phyloP scores from a whole-genome alignment of 257 asterid genomes.

The Schizonepeta tenuifolia region DNA sequence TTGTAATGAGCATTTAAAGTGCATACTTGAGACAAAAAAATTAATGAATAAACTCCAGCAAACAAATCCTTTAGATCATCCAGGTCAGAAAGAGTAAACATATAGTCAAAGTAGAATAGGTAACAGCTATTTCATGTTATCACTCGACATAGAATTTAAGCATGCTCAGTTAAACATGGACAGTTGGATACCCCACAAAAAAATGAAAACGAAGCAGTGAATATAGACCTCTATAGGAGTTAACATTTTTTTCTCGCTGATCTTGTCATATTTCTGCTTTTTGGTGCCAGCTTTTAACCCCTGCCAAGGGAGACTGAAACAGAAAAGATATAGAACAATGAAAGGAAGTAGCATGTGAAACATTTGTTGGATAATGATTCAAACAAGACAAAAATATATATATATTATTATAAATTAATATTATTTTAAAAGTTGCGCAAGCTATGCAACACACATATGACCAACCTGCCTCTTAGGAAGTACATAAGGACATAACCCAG shows the following conservation, averaged over 20 bases:
- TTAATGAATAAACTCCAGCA: too few relatives aligned
- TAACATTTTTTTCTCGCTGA: slow-evolving; percentile 93
- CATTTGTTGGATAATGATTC: not conserved
- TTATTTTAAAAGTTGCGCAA: slow-evolving; percentile 1
- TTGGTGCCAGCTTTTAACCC: slow-evolving; percentile 95
- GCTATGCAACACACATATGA: slow-evolving; percentile 30
- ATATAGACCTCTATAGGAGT: slow-evolving; percentile 87
- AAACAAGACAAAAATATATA: too few relatives aligned
- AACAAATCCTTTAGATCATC: too few relatives aligned
- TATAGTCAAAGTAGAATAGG: too few relatives aligned
- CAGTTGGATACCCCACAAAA: slow-evolving; percentile 7
- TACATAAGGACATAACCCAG: slow-evolving; percentile 98
- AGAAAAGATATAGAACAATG: slow-evolving; percentile 27
- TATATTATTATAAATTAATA: not conserved
- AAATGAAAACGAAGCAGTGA: slow-evolving; percentile 17
- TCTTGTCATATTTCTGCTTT: slow-evolving; percentile 95
- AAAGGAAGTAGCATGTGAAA: not conserved
- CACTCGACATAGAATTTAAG: slow-evolving; percentile 12
- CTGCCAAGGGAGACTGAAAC: slow-evolving; percentile 93
- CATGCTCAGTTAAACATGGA: slow-evolving; percentile 19
- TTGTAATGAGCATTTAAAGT: too few relatives aligned
- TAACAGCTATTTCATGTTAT: not conserved
- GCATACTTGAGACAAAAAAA: too few relatives aligned
- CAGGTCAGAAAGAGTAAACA: too few relatives aligned
- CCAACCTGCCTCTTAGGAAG: slow-evolving; percentile 98